Evolutionary conservation across 805 yeast species (phyloP).

Genomic region (Kodamaea restingae): DNA sequence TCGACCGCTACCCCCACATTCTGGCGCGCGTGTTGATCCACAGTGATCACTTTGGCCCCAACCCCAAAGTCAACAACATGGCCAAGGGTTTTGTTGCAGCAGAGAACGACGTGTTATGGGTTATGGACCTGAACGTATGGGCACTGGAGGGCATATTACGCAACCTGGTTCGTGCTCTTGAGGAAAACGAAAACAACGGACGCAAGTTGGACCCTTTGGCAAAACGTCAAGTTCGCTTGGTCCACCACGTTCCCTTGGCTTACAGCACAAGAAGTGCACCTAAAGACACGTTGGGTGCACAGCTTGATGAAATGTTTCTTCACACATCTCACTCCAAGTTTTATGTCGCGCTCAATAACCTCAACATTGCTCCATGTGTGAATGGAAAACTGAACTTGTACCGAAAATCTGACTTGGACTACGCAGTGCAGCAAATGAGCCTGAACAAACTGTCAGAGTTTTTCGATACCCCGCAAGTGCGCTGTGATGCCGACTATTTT

Average conservation of each 20-base stretch:
- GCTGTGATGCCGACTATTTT: slow-evolving; percentile 25
- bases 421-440: slow-evolving; percentile 46
- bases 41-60: slow-evolving; percentile 67
- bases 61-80: slow-evolving; percentile 83
- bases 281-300: slow-evolving; percentile 46
- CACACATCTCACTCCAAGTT: slow-evolving; percentile 83
- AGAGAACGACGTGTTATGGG: slow-evolving; percentile 73
- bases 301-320: slow-evolving; percentile 80
- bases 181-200: slow-evolving; percentile 52
- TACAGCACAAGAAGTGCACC: slow-evolving; percentile 16
- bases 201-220: slow-evolving; percentile 16
- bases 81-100: slow-evolving; percentile 76
- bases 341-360: slow-evolving; percentile 70
- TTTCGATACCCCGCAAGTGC: slow-evolving; percentile 28
- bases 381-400: slow-evolving; percentile 86
- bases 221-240: slow-evolving; percentile 51
- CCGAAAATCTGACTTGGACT: slow-evolving; percentile 60
- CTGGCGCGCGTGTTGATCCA: slow-evolving; percentile 55
- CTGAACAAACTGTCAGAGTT: slow-evolving; percentile 19
- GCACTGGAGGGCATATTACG: slow-evolving; percentile 59
- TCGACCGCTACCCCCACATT: slow-evolving; percentile 50
- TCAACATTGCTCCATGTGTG: slow-evolving; percentile 81
- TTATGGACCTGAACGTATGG: slow-evolving; percentile 83
- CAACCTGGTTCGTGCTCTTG: slow-evolving; percentile 56
- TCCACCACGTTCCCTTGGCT: slow-evolving; percentile 81